These are phyloP conservation scores for Carex parvula DNA, from an alignment of 176 grass and related monocot species.

Conservation along the genomic window DNA sequence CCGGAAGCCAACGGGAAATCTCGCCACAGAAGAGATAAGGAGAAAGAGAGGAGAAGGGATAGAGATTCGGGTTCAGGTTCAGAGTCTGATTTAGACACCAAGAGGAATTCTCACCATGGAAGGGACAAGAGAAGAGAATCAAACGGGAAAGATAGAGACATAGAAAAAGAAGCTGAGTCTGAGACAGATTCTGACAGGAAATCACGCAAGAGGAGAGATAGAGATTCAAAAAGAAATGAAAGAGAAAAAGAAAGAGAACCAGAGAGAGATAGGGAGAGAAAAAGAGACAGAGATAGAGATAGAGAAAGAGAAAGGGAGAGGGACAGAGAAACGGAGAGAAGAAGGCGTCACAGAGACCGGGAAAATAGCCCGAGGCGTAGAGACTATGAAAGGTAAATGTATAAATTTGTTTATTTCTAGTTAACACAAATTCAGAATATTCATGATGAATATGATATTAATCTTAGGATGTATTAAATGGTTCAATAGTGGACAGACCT, in stretches of 20 bases:
- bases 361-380: neutral
- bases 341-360: slow-evolving; percentile 16
- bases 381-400: slow-evolving; percentile 20
- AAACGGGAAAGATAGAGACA: slow-evolving; percentile 18
- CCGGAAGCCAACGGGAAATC: neutral
- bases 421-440: neutral
- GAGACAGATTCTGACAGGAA: slow-evolving; percentile 25
- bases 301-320: slow-evolving; percentile 1
- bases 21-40: neutral
- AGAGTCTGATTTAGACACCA: neutral
- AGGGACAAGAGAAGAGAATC: slow-evolving; percentile 2
- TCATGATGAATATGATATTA: neutral
- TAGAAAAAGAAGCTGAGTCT: slow-evolving; percentile 15
- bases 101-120: neutral
- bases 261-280: slow-evolving; percentile 3
- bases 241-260: slow-evolving; percentile 20
- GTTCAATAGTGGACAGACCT: neutral
- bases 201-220: neutral
- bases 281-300: neutral
- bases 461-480: slow-evolving; percentile 3
- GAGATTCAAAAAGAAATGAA: slow-evolving; percentile 17
- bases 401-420: neutral
- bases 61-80: slow-evolving; percentile 4
- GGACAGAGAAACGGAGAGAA: slow-evolving; percentile 15
- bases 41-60: slow-evolving; percentile 2